phyloP scores from a whole-genome alignment of 495 filamentous ascomycete genomes.

The Pyrenopolyporus hunteri region DNA sequence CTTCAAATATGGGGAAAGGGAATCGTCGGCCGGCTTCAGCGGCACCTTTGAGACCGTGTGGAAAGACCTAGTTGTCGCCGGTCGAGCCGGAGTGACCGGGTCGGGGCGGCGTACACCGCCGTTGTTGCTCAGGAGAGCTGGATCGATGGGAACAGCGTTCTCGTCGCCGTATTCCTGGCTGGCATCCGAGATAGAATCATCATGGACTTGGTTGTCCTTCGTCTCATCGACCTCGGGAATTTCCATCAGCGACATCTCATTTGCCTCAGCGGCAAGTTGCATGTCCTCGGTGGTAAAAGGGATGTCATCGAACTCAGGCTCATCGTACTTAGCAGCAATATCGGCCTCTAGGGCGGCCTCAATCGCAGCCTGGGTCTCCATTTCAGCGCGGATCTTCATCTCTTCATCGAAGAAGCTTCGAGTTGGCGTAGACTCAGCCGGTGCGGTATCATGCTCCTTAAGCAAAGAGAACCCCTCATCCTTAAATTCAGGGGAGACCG shows the following conservation, averaged over 20 bases:
- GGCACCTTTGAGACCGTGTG: slow-evolving; percentile 81
- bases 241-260: slow-evolving; percentile 59
- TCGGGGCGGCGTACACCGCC: slow-evolving; percentile 22
- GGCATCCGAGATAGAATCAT: slow-evolving; percentile 59
- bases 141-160: slow-evolving; percentile 62
- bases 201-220: slow-evolving; percentile 28
- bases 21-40: slow-evolving; percentile 69
- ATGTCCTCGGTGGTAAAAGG: slow-evolving; percentile 53
- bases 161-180: slow-evolving; percentile 70
- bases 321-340: slow-evolving; percentile 40
- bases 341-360: slow-evolving; percentile 46
- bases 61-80: slow-evolving; percentile 46
- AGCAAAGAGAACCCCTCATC: slow-evolving; percentile 35
- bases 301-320: slow-evolving; percentile 46
- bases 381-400: slow-evolving; percentile 53
- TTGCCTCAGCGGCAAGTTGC: slow-evolving; percentile 55
- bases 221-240: slow-evolving; percentile 42
- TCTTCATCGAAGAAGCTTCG: slow-evolving; percentile 64
- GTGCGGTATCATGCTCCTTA: slow-evolving; percentile 19
- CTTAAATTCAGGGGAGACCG: slow-evolving; percentile 44
- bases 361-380: slow-evolving; percentile 42
- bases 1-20: slow-evolving; percentile 58
- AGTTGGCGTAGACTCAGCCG: slow-evolving; percentile 41
- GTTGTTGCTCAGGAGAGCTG: slow-evolving; percentile 44
- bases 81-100: slow-evolving; percentile 47